Evolutionary conservation across 345 rosid genomes (phyloP), one percentile per base, ranked within the genome.

Genomic region (Noccaea bulbosa): DNA sequence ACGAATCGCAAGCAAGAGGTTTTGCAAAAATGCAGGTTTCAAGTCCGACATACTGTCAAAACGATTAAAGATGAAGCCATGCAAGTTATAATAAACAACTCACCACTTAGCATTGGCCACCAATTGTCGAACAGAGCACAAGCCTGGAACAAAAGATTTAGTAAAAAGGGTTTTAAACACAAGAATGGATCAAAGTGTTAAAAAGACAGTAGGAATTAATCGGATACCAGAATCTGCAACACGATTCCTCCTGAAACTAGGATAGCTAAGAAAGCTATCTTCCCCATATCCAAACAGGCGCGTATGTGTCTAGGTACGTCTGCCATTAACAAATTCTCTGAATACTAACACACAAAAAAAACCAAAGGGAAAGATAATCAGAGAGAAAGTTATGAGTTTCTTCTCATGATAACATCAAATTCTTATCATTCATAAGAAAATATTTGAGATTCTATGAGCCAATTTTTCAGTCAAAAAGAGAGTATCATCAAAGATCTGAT

Each of bases 41-140:
- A n/a, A n/a, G n/a, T n/a, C n/a, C n/a, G n/a, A 44, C 20, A 17
- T 17, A 17, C 4, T 3, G 51, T 59, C 41, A 59, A 17, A 2
- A 30, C 66, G 6, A 7, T 50, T 39, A 16, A 57, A 39, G 59
- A 48, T 15, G 43, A 46, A 64, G 17, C 27, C 4, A 35, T 12
- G 16, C 2, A 34, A 52, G 48, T 16, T 50, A 39, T 11, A 48
- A 11, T 15, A 9, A 37, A 35, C 40, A 74, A 84, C 85, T 80
- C 78, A 89, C 97, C 83, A 65, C 88, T 79, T 45, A 93, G 82
- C 98, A 94, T 89, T 39, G 97, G 96, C 99, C 99, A 91, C 99
- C 99, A 94, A 43, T 91, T 94, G 78, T 86, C 33, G 59, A 86
- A 94, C 79, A 94, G 53, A 53, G 97, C 99, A 78, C 99, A 93